Evolutionary conservation across 148 eudicot species (phyloP).

Genomic region (Pharnaceum exiguum): DNA sequence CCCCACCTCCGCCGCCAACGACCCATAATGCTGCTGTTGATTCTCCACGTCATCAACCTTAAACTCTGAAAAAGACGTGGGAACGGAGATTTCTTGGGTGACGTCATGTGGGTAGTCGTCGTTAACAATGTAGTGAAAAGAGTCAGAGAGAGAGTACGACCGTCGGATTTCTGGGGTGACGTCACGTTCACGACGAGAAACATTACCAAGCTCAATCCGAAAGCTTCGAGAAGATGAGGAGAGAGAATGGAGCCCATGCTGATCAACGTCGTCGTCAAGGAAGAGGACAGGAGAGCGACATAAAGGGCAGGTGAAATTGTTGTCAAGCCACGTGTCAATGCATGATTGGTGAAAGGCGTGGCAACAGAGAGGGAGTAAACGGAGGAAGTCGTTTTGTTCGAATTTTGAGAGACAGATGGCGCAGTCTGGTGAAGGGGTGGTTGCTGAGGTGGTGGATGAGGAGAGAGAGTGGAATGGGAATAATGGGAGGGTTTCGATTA

Average conservation of each 20-base stretch:
- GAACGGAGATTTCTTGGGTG: conserved; percentile 24
- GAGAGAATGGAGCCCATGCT: conserved; percentile 29
- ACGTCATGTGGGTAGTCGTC: conserved; percentile 42
- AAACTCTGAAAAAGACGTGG: conserved; percentile 28
- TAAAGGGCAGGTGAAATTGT: conserved; percentile 71
- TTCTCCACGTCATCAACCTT: conserved; percentile 3
- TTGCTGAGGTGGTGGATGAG: conserved; percentile 27
- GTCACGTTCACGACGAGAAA: conserved; percentile 39
- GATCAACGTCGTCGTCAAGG: conserved; percentile 35
- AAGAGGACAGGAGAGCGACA: conserved; percentile 67
- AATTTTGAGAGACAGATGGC: conserved; percentile 83
- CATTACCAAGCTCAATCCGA: conserved; percentile 70
- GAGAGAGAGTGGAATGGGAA: conserved; percentile 56
- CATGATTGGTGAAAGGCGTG: conserved; percentile 83
- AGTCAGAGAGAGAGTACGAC: conserved; percentile 64
- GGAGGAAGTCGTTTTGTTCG: conserved; percentile 65
- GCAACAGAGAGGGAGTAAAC: conserved; percentile 74
- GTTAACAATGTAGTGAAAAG: conserved; percentile 63
- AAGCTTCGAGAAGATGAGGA: conserved; percentile 42
- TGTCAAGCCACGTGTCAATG: conserved; percentile 77
- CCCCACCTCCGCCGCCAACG: conserved; percentile 18
- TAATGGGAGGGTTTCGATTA: conserved; percentile 54
- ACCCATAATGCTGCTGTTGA: not conserved
- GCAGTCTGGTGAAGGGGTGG: conserved; percentile 52
- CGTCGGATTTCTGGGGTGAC: conserved; percentile 31